phyloP scores from a whole-genome alignment of 257 asterid genomes.

The Solanum etuberosum region DNA sequence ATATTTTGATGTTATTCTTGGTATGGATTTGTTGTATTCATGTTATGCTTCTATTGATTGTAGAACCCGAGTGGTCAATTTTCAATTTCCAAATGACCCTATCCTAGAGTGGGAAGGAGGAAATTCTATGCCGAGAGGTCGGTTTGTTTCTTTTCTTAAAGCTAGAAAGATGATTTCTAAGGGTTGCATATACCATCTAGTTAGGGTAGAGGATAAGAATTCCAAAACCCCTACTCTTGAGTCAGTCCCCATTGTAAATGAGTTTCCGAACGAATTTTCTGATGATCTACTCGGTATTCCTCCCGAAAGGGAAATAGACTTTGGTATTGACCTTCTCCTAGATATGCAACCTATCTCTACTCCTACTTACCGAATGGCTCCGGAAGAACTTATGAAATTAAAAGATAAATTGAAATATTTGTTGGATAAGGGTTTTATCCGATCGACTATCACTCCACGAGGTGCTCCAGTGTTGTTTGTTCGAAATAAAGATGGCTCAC shows the following conservation, averaged over 20 bases:
- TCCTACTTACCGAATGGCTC: neutral
- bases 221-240: neutral
- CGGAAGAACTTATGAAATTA: too few species aligned
- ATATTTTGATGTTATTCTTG: too few species aligned
- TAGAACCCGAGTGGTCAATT: neutral
- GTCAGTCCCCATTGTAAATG: neutral
- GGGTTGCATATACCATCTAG: neutral
- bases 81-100: neutral
- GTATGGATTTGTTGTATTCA: neutral
- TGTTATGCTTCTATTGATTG: neutral
- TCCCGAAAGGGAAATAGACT: too few species aligned
- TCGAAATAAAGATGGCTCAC: neutral
- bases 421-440: too few species aligned
- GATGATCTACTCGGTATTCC: neutral
- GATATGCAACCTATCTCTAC: neutral
- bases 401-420: too few species aligned
- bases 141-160: neutral
- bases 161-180: neutral
- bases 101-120: neutral
- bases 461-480: neutral
- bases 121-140: neutral
- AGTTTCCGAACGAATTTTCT: neutral
- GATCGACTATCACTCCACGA: rapidly evolving
- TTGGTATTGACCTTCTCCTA: neutral
- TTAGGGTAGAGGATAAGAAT: neutral